Conservation (phyloP, 1,284 basidiomycete species). For the Cutaneotrichosporon sp. region DNA sequence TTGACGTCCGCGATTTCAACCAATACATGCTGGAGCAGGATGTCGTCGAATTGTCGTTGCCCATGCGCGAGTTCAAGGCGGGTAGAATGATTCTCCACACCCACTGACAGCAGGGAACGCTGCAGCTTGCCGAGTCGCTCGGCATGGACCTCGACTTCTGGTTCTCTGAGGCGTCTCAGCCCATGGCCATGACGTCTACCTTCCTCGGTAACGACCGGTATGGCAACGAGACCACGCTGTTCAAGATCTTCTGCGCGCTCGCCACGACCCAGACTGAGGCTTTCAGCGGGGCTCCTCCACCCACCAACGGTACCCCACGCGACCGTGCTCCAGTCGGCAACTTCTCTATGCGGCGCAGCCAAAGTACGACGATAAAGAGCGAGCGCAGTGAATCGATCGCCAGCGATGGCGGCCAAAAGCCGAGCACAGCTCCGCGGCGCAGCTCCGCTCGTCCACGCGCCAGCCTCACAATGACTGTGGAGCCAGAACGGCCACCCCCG, state of each 20-base stretch:
- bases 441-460: conserved; percentile 17
- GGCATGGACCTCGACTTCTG: conserved; percentile 43
- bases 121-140: conserved; percentile 48
- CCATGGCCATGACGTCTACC: conserved; percentile 41
- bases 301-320: not conserved
- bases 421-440: not conserved
- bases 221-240: conserved; percentile 35
- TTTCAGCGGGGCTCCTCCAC: conserved; percentile 22
- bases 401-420: conserved; percentile 3
- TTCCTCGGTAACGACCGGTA: conserved; percentile 20
- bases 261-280: conserved; percentile 48
- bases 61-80: conserved; percentile 53
- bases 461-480: conserved; percentile 24
- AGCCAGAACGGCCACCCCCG: not conserved
- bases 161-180: conserved; percentile 49
- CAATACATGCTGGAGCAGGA: conserved; percentile 37
- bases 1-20: conserved; percentile 47
- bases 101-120: conserved; percentile 35
- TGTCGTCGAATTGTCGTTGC: conserved; percentile 43
- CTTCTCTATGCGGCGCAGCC: conserved; percentile 7
- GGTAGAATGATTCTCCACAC: conserved; percentile 13
- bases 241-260: conserved; percentile 47
- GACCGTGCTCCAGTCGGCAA: conserved; percentile 8
- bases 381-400: conserved; percentile 8
- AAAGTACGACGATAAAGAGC: conserved; percentile 3